A percentile compares a stretch with the other conserved stretches of the same genome.
phyloP scores from a whole-genome alignment of 2,329 filamentous ascomycete species.

The Aspergillus caelatus region DNA sequence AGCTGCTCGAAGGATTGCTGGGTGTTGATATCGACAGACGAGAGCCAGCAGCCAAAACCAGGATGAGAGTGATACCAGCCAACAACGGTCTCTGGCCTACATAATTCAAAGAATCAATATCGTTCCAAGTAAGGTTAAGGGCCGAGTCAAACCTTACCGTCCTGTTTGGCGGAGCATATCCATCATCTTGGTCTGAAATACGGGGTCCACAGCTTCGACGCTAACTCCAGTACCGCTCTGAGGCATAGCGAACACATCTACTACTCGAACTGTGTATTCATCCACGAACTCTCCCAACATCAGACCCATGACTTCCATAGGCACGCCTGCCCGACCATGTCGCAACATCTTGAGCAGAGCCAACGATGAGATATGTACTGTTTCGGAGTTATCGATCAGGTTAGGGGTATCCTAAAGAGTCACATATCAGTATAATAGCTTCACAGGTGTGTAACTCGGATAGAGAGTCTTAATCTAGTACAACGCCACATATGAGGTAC shows the following conservation, averaged over 20 bases:
- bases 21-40: constrained; percentile 98
- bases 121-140: not conserved
- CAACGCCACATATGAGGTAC: not conserved
- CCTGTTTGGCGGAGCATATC: constrained; percentile 98
- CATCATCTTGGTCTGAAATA: constrained; percentile 99
- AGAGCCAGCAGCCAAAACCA: constrained; percentile 98
- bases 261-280: constrained; percentile 96
- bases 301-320: constrained; percentile 99
- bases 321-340: constrained; percentile 94
- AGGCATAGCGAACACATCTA: constrained; percentile 99
- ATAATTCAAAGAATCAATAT: constrained; percentile 14
- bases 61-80: constrained; percentile 99
- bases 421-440: not conserved
- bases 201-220: constrained; percentile 96
- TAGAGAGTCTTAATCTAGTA: not conserved
- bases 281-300: constrained; percentile 99
- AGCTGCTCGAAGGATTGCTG: constrained; percentile 99
- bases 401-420: constrained; percentile 74
- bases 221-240: constrained; percentile 98
- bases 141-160: constrained; percentile 60
- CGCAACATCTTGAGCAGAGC: constrained; percentile 98
- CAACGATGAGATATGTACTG: constrained; percentile 97
- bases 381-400: constrained; percentile 98
- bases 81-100: constrained; percentile 90
- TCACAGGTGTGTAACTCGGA: not conserved